phyloP scores from a whole-genome alignment of 495 filamentous ascomycete genomes.

The Darksidea phi region DNA sequence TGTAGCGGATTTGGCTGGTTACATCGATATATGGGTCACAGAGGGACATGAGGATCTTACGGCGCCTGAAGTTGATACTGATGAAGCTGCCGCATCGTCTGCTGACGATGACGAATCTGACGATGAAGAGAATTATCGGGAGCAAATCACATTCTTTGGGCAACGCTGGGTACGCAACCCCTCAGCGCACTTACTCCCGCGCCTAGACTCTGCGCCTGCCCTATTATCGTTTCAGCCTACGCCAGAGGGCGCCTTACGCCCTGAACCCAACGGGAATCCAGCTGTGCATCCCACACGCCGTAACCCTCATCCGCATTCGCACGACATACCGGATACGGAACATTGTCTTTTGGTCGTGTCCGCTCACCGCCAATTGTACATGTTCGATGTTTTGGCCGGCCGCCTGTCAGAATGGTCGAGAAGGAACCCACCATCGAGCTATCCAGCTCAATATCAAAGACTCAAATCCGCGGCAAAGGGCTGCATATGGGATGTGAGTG shows the following conservation, averaged over 20 bases:
- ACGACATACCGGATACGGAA: conserved; percentile 47
- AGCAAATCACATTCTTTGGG: conserved; percentile 38
- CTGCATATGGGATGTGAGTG: conserved; percentile 73
- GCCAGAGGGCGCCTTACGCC: conserved; percentile 32
- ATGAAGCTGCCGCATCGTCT: conserved; percentile 36
- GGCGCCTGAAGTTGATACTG: conserved; percentile 33
- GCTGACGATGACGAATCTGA: conserved; percentile 50
- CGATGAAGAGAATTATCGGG: conserved; percentile 35
- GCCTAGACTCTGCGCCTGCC: conserved; percentile 65
- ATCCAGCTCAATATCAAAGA: conserved; percentile 69
- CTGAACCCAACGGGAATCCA: conserved; percentile 48
- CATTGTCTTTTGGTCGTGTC: conserved; percentile 74
- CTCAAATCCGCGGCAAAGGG: conserved; percentile 77
- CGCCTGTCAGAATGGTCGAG: conserved; percentile 80
- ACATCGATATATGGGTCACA: conserved; percentile 81
- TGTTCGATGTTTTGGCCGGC: conserved; percentile 74
- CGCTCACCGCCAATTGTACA: conserved; percentile 67
- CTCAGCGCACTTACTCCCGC: conserved; percentile 70
- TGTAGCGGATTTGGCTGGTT: conserved; percentile 76
- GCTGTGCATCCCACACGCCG: conserved; percentile 48
- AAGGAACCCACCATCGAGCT: conserved; percentile 69
- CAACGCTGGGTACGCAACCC: conserved; percentile 67
- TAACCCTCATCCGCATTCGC: conserved; percentile 50
- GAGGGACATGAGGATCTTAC: conserved; percentile 53
- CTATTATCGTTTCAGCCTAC: conserved; percentile 74